phyloP scores from a whole-genome alignment of 306 rosid genomes.

The Malus orientalis region DNA sequence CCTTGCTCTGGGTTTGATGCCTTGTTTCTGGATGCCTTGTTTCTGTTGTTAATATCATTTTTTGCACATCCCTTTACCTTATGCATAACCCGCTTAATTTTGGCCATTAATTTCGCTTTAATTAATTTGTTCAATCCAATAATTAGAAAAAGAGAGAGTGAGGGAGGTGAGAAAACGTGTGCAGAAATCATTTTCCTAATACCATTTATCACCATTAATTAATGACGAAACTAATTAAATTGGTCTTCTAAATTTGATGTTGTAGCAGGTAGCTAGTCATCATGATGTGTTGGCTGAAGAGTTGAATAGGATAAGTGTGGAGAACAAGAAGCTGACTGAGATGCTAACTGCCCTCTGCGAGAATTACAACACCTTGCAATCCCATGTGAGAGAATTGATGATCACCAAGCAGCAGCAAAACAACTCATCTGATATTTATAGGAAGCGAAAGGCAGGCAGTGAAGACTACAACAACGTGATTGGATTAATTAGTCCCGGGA shows the following conservation, averaged over 20 bases:
- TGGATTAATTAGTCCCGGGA: slow-evolving; percentile 1
- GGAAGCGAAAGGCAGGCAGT: slow-evolving; percentile 48
- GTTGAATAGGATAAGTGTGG: slow-evolving; percentile 40
- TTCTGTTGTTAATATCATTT: background rate
- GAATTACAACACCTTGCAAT: slow-evolving; percentile 35
- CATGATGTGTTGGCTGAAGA: slow-evolving; percentile 31
- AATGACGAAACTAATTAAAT: background rate
- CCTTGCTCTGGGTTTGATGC: background rate
- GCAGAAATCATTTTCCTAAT: background rate
- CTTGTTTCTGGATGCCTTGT: background rate
- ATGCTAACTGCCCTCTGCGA: slow-evolving; percentile 32
- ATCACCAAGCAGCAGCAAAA: background rate
- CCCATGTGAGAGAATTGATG: slow-evolving; percentile 31
- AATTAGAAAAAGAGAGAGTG: background rate
- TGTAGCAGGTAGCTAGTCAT: background rate
- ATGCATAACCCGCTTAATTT: background rate
- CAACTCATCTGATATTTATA: slow-evolving; percentile 3
- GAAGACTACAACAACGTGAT: slow-evolving; percentile 2
- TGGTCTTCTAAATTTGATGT: background rate
- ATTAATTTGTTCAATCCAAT: background rate
- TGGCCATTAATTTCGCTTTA: no score
- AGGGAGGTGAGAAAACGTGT: background rate
- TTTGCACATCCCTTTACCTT: background rate
- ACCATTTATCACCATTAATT: background rate
- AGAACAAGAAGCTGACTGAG: slow-evolving; percentile 53